These are phyloP conservation scores for Cinnamomum micranthum DNA, from an alignment of 164 flowering plant genomes.

Conservation along the genomic window DNA sequence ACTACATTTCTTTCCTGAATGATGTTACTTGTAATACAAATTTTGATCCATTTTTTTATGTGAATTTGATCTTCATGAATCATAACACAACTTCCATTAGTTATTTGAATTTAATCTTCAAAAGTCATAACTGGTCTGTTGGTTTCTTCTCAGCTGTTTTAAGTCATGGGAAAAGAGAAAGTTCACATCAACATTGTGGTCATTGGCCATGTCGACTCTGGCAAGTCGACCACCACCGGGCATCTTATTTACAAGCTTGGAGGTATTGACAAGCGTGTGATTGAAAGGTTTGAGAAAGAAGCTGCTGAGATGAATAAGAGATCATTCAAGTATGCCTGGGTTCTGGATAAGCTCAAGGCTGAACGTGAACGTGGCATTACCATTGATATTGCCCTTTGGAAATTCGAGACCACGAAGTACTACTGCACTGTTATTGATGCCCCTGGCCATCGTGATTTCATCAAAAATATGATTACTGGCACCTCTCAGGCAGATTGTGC, in stretches of 20 bases:
- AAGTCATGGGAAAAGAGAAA: slow-evolving; percentile 54
- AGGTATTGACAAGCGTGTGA: slow-evolving; percentile 89
- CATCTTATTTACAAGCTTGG: slow-evolving; percentile 87
- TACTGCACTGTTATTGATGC: slow-evolving; percentile 91
- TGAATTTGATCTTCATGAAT: too few relatives aligned
- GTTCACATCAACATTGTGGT: slow-evolving; percentile 59
- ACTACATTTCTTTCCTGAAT: too few relatives aligned
- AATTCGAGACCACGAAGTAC: slow-evolving; percentile 81
- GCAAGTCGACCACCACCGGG: slow-evolving; percentile 70
- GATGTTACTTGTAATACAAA: too few relatives aligned
- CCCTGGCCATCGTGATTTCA: slow-evolving; percentile 82
- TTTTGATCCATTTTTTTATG: too few relatives aligned
- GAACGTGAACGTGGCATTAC: slow-evolving; percentile 91
- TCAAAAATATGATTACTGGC: slow-evolving; percentile 88
- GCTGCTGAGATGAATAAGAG: slow-evolving; percentile 94
- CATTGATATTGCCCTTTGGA: slow-evolving; percentile 80
- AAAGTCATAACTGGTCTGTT: neutral
- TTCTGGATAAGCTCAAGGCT: slow-evolving; percentile 80
- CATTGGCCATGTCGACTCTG: slow-evolving; percentile 76
- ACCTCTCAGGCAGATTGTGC: slow-evolving; percentile 88
- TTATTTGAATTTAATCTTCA: too few relatives aligned
- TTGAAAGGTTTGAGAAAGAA: slow-evolving; percentile 83
- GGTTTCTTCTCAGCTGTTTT: neutral
- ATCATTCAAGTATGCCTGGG: slow-evolving; percentile 88
- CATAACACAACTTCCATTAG: too few relatives aligned